Base-by-base conservation (phyloP, 2,329 filamentous ascomycete genomes). In the Neopestalotiopsis sp. region DNA sequence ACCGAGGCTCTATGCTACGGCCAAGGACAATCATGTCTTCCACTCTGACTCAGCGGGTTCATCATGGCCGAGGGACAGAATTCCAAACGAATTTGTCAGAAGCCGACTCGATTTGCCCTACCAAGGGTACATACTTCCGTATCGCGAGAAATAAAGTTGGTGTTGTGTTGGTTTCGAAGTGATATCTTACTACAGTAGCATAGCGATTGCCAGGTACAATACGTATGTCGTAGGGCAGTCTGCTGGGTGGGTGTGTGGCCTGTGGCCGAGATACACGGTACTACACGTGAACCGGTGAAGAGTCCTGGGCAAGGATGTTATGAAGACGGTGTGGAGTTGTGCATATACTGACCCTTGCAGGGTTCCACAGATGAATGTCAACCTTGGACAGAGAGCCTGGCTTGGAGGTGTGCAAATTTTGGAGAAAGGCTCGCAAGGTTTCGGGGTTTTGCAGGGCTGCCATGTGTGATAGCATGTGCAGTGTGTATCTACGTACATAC, bases 301-400 rank as follows among this genome's bases (percentile, higher is more conserved):
- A 57, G 34, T 30, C 4, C 14, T n/a, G 17, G 59, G 40, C 65
- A 67, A 34, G 65, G 65, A 61, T 67, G 17, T 49, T 66, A 49
- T 40, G 64, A 66, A 66, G 49, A 66, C 64, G 64, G 64, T 66
- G 64, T 66, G 53, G 42, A 58, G 24, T 49, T 49, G 64, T 66
- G 64, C 64, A 57, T 34, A 49, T 56, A 28, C 13, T 28, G 30
- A 66, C 45, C 63, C 63, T 49, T 13, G 63, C 49, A 56, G n/a
- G 32, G 45, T 58, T 40, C 45, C 49, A 34, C 42, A n/a, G 45
- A 56, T 38, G 42, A 56, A 56, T 57, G 24, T 38, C 49, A 66
- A 53, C 61, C 63, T 58, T 66, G 34, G 45, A 62, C 32, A 24
- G 57, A 30, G 9, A 13, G 24, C 24, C 14, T n/a, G 24, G 30